Conservation (phyloP, 257 asterid genomes). For the Eustoma russellianum region DNA sequence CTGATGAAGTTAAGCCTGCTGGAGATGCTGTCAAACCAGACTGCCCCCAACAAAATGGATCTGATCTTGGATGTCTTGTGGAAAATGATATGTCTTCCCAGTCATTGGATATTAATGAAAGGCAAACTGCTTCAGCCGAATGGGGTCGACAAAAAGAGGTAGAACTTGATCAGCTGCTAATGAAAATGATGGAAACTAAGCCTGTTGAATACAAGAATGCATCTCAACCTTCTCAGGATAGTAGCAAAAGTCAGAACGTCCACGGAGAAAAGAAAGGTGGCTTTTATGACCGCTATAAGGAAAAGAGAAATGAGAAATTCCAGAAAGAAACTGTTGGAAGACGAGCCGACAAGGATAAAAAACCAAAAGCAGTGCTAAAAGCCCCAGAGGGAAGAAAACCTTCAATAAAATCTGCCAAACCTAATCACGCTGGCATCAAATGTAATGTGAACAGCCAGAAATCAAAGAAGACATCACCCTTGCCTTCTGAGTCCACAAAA, state of each 20-base stretch:
- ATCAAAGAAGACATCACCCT: slow-evolving; percentile 35
- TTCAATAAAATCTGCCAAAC: slow-evolving; percentile 31
- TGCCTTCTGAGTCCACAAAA: slow-evolving; percentile 39
- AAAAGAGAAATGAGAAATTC: slow-evolving; percentile 72
- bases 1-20: slow-evolving; percentile 18
- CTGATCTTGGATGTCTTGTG: slow-evolving; percentile 18
- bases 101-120: slow-evolving; percentile 33
- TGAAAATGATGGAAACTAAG: slow-evolving; percentile 88
- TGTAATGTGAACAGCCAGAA: slow-evolving; percentile 47
- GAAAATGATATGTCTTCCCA: slow-evolving; percentile 35
- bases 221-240: slow-evolving; percentile 29
- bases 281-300: slow-evolving; percentile 53
- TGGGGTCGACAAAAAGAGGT: slow-evolving; percentile 94
- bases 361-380: slow-evolving; percentile 35
- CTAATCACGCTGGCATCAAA: slow-evolving; percentile 38
- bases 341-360: slow-evolving; percentile 52
- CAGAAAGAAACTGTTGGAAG: slow-evolving; percentile 46
- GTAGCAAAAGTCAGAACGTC: slow-evolving; percentile 46
- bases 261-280: slow-evolving; percentile 58
- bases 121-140: slow-evolving; percentile 52
- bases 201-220: slow-evolving; percentile 41
- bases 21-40: slow-evolving; percentile 26
- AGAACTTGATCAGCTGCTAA: slow-evolving; percentile 71
- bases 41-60: slow-evolving; percentile 26
- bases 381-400: slow-evolving; percentile 47